phyloP scores from a whole-genome alignment of 345 rosid genomes.

The Luvunga scandens region DNA sequence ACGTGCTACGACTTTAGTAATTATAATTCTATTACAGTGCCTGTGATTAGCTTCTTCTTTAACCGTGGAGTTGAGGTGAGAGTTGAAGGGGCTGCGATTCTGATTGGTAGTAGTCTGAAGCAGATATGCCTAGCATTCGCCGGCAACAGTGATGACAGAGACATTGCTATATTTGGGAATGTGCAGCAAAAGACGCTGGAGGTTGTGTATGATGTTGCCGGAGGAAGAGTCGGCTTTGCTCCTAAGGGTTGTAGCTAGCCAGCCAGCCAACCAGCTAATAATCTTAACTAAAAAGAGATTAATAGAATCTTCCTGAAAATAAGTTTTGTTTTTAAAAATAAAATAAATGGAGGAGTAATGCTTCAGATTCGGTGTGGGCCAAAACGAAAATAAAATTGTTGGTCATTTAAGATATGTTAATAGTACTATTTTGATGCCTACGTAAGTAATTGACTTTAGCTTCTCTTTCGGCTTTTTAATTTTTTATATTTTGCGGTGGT shows the following conservation, averaged over 20 bases:
- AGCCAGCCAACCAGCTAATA: neutral
- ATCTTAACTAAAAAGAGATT: too few relatives aligned
- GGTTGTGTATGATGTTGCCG: constrained; percentile 66
- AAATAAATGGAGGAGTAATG: too few relatives aligned
- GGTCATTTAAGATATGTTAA: too few relatives aligned
- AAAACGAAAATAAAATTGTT: too few relatives aligned
- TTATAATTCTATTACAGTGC: constrained; percentile 33
- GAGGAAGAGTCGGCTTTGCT: constrained; percentile 62
- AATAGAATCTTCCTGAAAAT: neutral
- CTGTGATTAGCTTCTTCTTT: constrained; percentile 51
- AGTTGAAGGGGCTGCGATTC: constrained; percentile 36
- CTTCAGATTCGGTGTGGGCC: too few relatives aligned
- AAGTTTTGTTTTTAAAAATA: neutral
- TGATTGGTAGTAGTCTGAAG: constrained; percentile 28
- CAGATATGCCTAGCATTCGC: constrained; percentile 86
- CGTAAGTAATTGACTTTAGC: too few relatives aligned
- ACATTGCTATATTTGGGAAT: constrained; percentile 58
- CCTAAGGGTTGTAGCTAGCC: constrained; percentile 47
- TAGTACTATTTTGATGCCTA: too few relatives aligned
- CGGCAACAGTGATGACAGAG: constrained; percentile 46
- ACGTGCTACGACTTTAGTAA: constrained; percentile 68
- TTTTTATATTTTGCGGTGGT: too few relatives aligned
- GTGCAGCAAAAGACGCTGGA: constrained; percentile 67
- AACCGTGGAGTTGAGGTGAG: constrained; percentile 40
- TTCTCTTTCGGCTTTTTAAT: too few relatives aligned